Evolutionary conservation across 208 protist species (phyloP), one percentile per base, ranked within the genome.

Genomic region (Trypanosoma cruzi): DNA sequence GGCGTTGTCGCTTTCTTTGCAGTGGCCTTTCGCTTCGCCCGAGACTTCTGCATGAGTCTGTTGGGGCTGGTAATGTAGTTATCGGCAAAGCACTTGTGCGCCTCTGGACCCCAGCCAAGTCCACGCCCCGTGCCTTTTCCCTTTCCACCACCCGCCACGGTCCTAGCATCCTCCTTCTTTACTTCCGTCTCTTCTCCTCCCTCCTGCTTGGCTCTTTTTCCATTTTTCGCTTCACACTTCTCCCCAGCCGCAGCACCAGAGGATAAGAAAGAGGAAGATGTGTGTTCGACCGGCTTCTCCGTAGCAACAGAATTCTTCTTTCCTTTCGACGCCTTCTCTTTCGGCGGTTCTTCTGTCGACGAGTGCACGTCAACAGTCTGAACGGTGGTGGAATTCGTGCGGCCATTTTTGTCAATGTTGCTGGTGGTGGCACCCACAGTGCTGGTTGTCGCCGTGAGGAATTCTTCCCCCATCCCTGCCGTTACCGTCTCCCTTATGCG

Each of bases 31-130:
- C 32, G 56, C 20, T 31, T 34, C 24, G 18, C 8, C 6, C 55
- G 55, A 16, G 42, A 18, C 16, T 31, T 71, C 16, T 64, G 69
- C 50, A 74, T 69, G 5, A 84, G 75, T 73, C 85, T 86, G 49
- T 87, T 80, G 0, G 89, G 89, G 2, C 74, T 80, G 24, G 80
- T 68, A 13, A 92, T 77, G 74, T 90, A 93, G 74, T 93, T 95
- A 4, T 65, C 64, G n/a, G 85, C 53, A 61, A 92, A 93, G 49
- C 70, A 54, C 60, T 87, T 88, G 59, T 88, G 74, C 42, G 86
- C 86, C 57, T 90, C 82, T 2, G 82, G 82, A n/a, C 85, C 85
- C 85, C 87, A 93, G 0, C 81, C 79, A 14, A 84, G 64, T 34
- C 73, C 60, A 44, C 59, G 52, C 11, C 44, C 44, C 16, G 64